Evolutionary conservation across 495 filamentous ascomycete genomes (phyloP), one percentile per base, ranked within the genome.

Genomic region (Trichoderma orchidacearum): DNA sequence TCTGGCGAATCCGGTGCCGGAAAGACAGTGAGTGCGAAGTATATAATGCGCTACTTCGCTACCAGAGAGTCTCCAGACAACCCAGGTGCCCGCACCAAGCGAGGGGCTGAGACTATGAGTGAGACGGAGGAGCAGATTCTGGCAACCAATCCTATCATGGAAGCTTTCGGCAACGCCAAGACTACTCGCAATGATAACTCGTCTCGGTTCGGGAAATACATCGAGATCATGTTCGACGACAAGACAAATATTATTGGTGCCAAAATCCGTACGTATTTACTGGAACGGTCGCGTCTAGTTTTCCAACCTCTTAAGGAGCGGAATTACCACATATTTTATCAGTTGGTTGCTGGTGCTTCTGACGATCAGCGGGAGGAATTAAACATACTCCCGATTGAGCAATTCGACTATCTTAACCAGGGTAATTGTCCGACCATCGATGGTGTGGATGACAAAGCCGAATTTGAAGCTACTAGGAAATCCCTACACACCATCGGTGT

Each of bases 241-340:
- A 82, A 83, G 61, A 95, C 90, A 55, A 93, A 95, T 65, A 99
- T 99, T 66, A 95, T 99, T 63, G 93, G 93, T 57, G 93, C 93
- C 29, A 92, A 91, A 74, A 97, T 99, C 62, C 76, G 93, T 61
- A 96, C 91, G 32, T 99, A 97, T 68, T 77, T 99, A 52, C 74
- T 99, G 32, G 93, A 99, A 70, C 86, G 93, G 62, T 97, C 93
- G 51, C 85, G 93, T 66, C 75, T 99, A 64, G 93, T 99, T n/a
- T 97, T 97, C 66, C 93, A 99, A 66, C 93, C 93, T 18, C 73
- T 96, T 32, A 97, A 95, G 68, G 93, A 99, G 71, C 80, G 93
- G 58, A 99, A 99, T 68, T 99, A 99, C 69, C 93, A 99, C 71
- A 92, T 99, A 62, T 99, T 99, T 73, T 97, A 99, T 69, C 93